phyloP scores from a whole-genome alignment of 345 rosid species.

The Boechera divaricarpa region DNA sequence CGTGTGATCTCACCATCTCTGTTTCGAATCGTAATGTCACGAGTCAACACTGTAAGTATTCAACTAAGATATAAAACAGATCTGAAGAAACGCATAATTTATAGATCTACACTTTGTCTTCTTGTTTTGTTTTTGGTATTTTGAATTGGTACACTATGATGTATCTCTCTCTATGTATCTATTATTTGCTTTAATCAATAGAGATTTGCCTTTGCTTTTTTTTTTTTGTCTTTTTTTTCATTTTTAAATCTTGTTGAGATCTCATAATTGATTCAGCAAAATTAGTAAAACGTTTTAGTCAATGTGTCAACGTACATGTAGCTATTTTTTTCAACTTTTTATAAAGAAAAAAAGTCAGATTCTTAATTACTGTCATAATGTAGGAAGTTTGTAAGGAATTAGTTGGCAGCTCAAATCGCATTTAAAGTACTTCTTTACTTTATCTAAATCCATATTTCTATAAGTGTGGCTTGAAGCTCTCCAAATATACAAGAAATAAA shows the following conservation, averaged over 20 bases:
- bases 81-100: not conserved
- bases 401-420: slow-evolving; percentile 37
- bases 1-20: slow-evolving; percentile 62
- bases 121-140: not conserved
- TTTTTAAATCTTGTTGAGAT: not conserved
- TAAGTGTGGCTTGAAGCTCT: slow-evolving; percentile 11
- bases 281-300: slow-evolving; percentile 13
- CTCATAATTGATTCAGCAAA: slow-evolving; percentile 10
- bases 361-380: not conserved
- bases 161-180: slow-evolving; percentile 1
- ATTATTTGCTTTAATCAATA: not conserved
- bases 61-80: slow-evolving; percentile 55
- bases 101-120: slow-evolving; percentile 16
- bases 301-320: slow-evolving; percentile 25
- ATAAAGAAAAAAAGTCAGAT: slow-evolving; percentile 18
- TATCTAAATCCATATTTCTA: not conserved
- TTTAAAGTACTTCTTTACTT: slow-evolving; percentile 18
- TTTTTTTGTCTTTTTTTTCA: not conserved
- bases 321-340: not conserved
- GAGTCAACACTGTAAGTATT: slow-evolving; percentile 61
- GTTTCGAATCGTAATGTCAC: slow-evolving; percentile 52
- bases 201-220: not conserved
- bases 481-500: not conserved
- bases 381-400: slow-evolving; percentile 32
- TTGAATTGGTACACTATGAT: not conserved